A percentile compares a stretch with the other conserved stretches of the same genome.
phyloP scores from a whole-genome alignment of 2,329 filamentous ascomycete species.

The Fusarium albosuccineum region DNA sequence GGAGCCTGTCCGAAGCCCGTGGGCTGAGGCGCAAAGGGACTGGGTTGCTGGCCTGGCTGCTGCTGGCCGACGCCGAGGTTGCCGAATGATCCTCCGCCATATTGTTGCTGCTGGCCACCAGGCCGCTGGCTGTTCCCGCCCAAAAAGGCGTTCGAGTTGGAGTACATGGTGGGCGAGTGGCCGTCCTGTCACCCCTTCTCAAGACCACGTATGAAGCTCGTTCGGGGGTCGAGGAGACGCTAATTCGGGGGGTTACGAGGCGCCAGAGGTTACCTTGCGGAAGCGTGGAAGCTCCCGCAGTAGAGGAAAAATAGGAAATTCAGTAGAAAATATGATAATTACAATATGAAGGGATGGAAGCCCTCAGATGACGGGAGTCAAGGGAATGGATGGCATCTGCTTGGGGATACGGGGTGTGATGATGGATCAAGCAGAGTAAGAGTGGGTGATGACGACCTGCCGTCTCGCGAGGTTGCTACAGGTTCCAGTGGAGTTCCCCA shows the following conservation, averaged over 20 bases:
- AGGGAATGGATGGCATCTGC: slow-evolving; percentile 33
- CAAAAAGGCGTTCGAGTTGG: slow-evolving; percentile 87
- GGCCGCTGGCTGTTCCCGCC: slow-evolving; percentile 82
- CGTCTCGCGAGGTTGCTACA: slow-evolving; percentile 23
- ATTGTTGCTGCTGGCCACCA: slow-evolving; percentile 66
- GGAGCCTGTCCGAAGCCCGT: slow-evolving; percentile 69
- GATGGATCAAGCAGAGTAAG: slow-evolving; percentile 30
- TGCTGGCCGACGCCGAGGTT: slow-evolving; percentile 57
- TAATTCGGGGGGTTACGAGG: slow-evolving; percentile 37
- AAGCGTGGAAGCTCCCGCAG: slow-evolving; percentile 27
- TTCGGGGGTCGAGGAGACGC: slow-evolving; percentile 27
- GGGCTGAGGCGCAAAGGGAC: slow-evolving; percentile 69
- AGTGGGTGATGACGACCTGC: slow-evolving; percentile 32
- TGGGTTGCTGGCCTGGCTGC: slow-evolving; percentile 63
- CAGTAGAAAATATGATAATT: slow-evolving; percentile 33
- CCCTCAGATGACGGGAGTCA: slow-evolving; percentile 29
- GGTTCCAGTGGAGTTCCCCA: slow-evolving; percentile 32
- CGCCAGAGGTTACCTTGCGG: slow-evolving; percentile 3
- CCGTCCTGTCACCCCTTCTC: slow-evolving; percentile 14
- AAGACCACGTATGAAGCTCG: slow-evolving; percentile 34
- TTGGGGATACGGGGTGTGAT: slow-evolving; percentile 12
- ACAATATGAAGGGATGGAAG: slow-evolving; percentile 36
- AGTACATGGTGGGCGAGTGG: slow-evolving; percentile 76
- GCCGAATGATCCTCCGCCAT: slow-evolving; percentile 61
- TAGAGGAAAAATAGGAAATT: slow-evolving; percentile 17